Percentiles rank a stretch among this genome's conserved stretches.
These are phyloP conservation scores for Omphalotus olearius DNA, from an alignment of 1,284 basidiomycete species.

Conservation along the genomic window DNA sequence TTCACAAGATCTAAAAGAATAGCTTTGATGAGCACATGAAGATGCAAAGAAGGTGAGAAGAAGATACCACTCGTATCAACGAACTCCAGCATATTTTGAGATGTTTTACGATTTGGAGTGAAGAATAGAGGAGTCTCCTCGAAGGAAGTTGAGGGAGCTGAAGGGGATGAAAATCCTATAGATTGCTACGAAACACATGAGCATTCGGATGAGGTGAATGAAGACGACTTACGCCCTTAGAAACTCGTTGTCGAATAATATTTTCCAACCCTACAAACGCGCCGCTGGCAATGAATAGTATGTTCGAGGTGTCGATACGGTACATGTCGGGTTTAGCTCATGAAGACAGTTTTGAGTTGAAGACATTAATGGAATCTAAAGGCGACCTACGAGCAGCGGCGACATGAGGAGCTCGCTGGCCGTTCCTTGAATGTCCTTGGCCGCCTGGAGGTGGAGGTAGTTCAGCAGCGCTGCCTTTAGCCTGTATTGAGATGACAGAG, in stretches of 20 bases:
- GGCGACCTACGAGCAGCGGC: conserved; percentile 28
- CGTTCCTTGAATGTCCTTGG: conserved; percentile 44
- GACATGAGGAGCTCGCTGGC: conserved; percentile 34
- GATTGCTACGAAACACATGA: conserved; percentile 46
- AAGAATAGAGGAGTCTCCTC: conserved; percentile 61
- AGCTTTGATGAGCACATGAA: neutral
- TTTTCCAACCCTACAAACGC: conserved; percentile 92
- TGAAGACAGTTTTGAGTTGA: neutral
- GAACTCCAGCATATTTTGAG: conserved; percentile 53
- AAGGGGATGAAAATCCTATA: conserved; percentile 81
- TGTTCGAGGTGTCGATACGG: conserved; percentile 82
- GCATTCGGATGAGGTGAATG: neutral
- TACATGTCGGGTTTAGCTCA: conserved; percentile 65
- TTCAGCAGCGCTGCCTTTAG: conserved; percentile 56
- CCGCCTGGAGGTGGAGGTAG: conserved; percentile 33
- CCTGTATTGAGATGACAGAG: conserved; percentile 75
- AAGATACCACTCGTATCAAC: conserved; percentile 61
- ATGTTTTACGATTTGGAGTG: conserved; percentile 57
- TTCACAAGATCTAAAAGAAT: conserved; percentile 64
- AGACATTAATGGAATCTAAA: conserved; percentile 1
- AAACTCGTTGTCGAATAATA: conserved; percentile 73
- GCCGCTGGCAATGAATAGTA: conserved; percentile 88
- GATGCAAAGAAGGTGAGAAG: conserved; percentile 10
- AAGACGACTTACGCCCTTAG: conserved; percentile 67
- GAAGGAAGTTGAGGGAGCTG: conserved; percentile 50